phyloP scores from a whole-genome alignment of 2,329 filamentous ascomycete genomes.

The Colletotrichum costaricense region DNA sequence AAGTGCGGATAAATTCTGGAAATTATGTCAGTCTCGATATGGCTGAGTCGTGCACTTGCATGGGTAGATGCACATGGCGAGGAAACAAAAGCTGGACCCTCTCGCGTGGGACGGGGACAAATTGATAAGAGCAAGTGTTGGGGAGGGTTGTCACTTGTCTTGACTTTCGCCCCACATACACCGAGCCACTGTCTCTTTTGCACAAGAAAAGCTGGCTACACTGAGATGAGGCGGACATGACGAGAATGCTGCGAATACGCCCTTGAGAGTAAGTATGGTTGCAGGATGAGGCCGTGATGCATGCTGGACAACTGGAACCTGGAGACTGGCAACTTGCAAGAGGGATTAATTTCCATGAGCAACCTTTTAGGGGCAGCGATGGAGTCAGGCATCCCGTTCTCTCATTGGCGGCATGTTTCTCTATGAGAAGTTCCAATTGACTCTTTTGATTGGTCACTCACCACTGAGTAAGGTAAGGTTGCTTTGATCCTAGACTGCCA shows the following conservation, averaged over 20 bases:
- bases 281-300: neutral
- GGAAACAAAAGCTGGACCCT: conserved; percentile 10
- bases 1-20: neutral
- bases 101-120: neutral
- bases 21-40: neutral
- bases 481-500: neutral
- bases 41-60: neutral
- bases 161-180: neutral
- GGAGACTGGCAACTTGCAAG: neutral
- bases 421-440: neutral
- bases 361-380: neutral
- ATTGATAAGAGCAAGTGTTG: neutral
- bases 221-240: neutral
- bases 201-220: too few relatives aligned
- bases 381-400: neutral
- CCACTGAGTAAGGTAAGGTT: too few relatives aligned
- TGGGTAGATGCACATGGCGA: neutral
- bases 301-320: neutral
- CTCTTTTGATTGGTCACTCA: neutral
- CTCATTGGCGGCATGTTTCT: neutral
- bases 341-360: conserved; percentile 1
- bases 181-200: neutral
- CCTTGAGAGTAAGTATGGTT: neutral
- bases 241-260: neutral
- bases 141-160: neutral